Base-by-base conservation (phyloP, 331 rosid genomes). In the Quercus tomentella region DNA sequence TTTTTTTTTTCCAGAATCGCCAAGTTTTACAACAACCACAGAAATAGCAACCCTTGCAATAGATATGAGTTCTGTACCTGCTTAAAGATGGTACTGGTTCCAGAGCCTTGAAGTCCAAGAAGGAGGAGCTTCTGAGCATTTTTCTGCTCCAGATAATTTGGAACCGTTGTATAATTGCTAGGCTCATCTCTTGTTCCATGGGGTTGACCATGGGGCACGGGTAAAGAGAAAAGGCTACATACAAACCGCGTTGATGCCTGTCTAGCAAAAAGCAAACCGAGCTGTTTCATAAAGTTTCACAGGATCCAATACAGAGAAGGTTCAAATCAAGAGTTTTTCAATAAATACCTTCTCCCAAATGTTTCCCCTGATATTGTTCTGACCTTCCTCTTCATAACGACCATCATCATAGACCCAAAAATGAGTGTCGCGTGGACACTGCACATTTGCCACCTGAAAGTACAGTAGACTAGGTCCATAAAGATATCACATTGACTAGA, bases 381-480 rank as follows among this genome's bases (percentile, higher is more conserved):
- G 98, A 77, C 99, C 99, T 96, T 95, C 97, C 88, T 96, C 99
- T 92, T 96, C 97, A 43, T 93, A 96, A 16, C 98, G 98, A 75
- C 99, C 99, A 43, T 96, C 98, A 35, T 96, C 99, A 76, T 96
- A 96, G 80, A 96, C 99, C 99, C 99, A 96, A 87, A 96, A 96
- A 86, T 96, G 99, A 76, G 99, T 96, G 92, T 93, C 99, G 25
- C 98, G 97, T 7, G 98, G 99, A 83, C 99, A 96, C 91, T 96
- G 99, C 81, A 93, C 99, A n/a, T 86, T 89, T 82, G 99, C 99
- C 85, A 96, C 84, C 99, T 96, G 92, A 85, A 63, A 82, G 76
- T 79, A 81, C 82, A 77, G 84, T 84, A 60, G 71, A 74, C 28
- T 72, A 60, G 9, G 77, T 81, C 58, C 80, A 60, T 74, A 51